Conservation (phyloP, 2,329 filamentous ascomycete species). For the Hypoxylon sp. region DNA sequence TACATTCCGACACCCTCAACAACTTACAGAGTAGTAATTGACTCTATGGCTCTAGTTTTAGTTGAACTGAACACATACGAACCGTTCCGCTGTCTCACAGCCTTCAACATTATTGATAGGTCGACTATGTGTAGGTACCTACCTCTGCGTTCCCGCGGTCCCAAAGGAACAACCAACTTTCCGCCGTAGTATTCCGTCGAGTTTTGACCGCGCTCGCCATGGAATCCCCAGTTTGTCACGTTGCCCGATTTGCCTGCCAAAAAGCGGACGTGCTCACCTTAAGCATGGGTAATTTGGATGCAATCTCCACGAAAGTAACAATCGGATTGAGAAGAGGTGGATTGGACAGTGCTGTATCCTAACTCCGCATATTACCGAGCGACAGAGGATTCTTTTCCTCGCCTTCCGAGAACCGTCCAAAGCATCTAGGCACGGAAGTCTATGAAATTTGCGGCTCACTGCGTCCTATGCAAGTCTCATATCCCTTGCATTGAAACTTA, state of each 20-base stretch:
- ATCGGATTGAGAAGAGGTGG: not conserved
- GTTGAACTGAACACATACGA: slow-evolving; percentile 11
- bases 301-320: slow-evolving; percentile 16
- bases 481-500: slow-evolving; percentile 33
- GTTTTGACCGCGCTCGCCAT: slow-evolving; percentile 15
- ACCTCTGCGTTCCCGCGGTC: not conserved
- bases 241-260: slow-evolving; percentile 11
- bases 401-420: slow-evolving; percentile 22
- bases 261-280: slow-evolving; percentile 10
- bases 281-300: slow-evolving; percentile 16
- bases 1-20: not conserved
- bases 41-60: not conserved
- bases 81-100: slow-evolving; percentile 31
- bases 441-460: slow-evolving; percentile 34
- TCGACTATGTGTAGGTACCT: not conserved
- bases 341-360: slow-evolving; percentile 10
- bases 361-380: slow-evolving; percentile 30
- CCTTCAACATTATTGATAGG: slow-evolving; percentile 7
- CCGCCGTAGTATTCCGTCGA: not conserved
- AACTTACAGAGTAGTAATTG: not conserved
- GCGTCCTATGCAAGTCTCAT: slow-evolving; percentile 32
- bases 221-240: slow-evolving; percentile 10
- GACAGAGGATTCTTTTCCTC: slow-evolving; percentile 16
- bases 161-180: not conserved
- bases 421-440: slow-evolving; percentile 20